Evolutionary conservation across 2,329 filamentous ascomycete genomes (phyloP).

Genomic region (Claviceps spartinae): DNA sequence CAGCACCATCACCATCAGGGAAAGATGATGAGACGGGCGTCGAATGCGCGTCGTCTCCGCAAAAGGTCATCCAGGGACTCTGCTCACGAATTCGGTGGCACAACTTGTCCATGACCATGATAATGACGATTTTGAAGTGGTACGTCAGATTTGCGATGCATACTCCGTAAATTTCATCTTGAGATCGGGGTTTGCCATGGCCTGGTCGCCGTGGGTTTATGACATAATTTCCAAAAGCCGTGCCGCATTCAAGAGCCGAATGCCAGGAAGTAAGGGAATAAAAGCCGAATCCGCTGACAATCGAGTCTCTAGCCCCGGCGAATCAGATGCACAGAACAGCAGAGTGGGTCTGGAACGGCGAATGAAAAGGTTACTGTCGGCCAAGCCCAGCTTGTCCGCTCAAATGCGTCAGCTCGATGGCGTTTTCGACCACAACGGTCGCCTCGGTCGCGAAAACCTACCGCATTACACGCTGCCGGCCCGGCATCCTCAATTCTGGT

Average conservation of each 20-base stretch:
- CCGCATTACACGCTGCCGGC: slow-evolving; percentile 7
- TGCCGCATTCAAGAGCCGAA: background rate
- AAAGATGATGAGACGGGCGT: background rate
- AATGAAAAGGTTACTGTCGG: slow-evolving; percentile 20
- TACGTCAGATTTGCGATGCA: slow-evolving; percentile 10
- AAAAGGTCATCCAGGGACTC: slow-evolving; percentile 16
- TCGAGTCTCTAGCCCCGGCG: slow-evolving; percentile 16
- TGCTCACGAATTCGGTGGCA: slow-evolving; percentile 23
- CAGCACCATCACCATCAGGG: background rate
- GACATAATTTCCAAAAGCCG: background rate
- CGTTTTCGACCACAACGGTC: slow-evolving; percentile 7
- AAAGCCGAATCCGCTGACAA: background rate
- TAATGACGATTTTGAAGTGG: slow-evolving; percentile 27
- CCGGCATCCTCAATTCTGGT: slow-evolving; percentile 2
- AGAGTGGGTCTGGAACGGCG: slow-evolving; percentile 20
- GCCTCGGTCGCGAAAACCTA: slow-evolving; percentile 4
- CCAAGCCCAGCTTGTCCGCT: slow-evolving; percentile 19
- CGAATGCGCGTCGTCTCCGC: slow-evolving; percentile 7
- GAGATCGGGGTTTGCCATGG: background rate
- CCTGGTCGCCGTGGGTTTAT: background rate
- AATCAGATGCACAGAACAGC: slow-evolving; percentile 23
- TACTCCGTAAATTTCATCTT: background rate
- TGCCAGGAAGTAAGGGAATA: background rate
- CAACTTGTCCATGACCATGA: slow-evolving; percentile 25
- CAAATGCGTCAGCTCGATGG: slow-evolving; percentile 17